phyloP scores from a whole-genome alignment of 2,329 filamentous ascomycete species.

The Fusarium oxysporum region DNA sequence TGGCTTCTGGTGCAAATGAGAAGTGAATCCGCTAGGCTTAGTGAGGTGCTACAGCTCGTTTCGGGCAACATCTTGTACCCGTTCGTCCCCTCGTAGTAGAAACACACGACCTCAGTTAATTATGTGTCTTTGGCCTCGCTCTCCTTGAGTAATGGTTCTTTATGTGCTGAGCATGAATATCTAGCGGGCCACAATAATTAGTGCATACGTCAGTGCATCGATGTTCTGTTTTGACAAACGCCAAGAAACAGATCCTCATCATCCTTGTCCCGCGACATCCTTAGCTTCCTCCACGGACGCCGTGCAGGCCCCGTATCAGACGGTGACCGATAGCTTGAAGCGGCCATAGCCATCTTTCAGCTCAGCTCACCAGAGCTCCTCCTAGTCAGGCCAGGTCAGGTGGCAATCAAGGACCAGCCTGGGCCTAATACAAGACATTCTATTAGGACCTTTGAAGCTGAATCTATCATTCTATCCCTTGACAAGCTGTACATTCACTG shows the following conservation, averaged over 20 bases:
- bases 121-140: not conserved
- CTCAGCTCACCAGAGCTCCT: not conserved
- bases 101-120: slow-evolving; percentile 15
- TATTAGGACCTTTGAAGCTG: not conserved
- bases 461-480: slow-evolving; percentile 3
- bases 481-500: not conserved
- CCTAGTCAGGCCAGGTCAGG: slow-evolving; percentile 9
- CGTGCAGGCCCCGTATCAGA: slow-evolving; percentile 13
- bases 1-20: slow-evolving; percentile 5
- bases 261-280: slow-evolving; percentile 20
- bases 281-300: slow-evolving; percentile 20
- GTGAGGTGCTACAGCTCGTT: not conserved
- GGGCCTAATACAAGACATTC: not conserved
- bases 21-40: slow-evolving; percentile 2
- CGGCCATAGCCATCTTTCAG: slow-evolving; percentile 15
- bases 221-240: slow-evolving; percentile 7
- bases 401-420: slow-evolving; percentile 20
- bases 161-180: not conserved
- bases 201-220: not conserved
- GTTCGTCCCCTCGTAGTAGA: not conserved
- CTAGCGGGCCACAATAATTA: not conserved
- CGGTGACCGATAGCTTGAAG: slow-evolving; percentile 19
- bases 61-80: not conserved
- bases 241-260: slow-evolving; percentile 32
- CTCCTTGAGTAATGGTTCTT: not conserved